Base-by-base conservation (phyloP, 1,284 basidiomycete genomes). In the Sporisorium graminicola region DNA sequence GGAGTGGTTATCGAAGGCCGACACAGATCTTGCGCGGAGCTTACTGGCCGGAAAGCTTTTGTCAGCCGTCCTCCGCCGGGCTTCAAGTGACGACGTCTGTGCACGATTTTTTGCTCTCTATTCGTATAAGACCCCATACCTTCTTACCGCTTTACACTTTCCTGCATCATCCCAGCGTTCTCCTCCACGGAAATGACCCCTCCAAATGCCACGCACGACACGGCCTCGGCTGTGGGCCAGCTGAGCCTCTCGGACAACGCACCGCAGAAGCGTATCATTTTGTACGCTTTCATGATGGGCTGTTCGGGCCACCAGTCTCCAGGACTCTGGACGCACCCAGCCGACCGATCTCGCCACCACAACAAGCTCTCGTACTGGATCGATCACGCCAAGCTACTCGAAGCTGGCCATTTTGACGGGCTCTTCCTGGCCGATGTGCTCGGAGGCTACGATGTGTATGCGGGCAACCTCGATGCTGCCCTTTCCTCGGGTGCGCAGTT, bases 361-460 rank as follows among this genome's bases (percentile, higher is more conserved):
- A 80, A 82, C 75, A 79, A 74, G 63, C 68, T 83, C 8, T 71
- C 58, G 8, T 83, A 82, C 71, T 83, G 82, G 82, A 72, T 58
- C 24, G 80, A 82, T 43, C 65, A 78, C 24, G 82, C 82, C 56
- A 79, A 81, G 58, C 66, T 82, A 22, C 75, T 81, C 43, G 82
- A 83, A 51, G 43, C 62, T 18, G 79, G 63, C 26, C 70, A 80
- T 46, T 79, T 82, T 29, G 79, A 82, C 55, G 80, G 82, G 7
- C 59, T 85, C 37, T 85, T 85, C 61, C 76, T 83, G 14, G 83
- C 83, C 47, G 83, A 85, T 37, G 79, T 81, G 3, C 66, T 82
- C 8, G 83, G 83, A 5, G 81, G 80, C 9, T 85, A 85, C 67
- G 81, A 83, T 22, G 73, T 82, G 9, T 84, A 84, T 59, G 64